Base-by-base conservation (phyloP, 257 asterid species). In the Striga asiatica region DNA sequence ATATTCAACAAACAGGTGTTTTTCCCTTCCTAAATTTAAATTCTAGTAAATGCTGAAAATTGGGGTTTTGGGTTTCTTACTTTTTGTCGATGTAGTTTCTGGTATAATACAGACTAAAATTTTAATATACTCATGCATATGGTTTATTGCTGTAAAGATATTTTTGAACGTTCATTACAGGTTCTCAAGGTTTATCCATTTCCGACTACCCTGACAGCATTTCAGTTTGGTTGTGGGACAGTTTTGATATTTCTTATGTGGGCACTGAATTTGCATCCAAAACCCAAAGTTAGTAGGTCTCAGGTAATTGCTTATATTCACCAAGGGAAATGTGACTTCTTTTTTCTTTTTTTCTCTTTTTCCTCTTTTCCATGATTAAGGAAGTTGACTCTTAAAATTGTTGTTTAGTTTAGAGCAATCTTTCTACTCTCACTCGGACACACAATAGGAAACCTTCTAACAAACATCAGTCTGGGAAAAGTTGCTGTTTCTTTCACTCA, bases 401-500 rank as follows among this genome's bases (percentile, higher is more conserved):
- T 20, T 60, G 69, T 14, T 27, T 73, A 89, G 97, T 71, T 85
- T 62, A 25, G 62, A 66, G 71, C 79, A 38, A 74, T 85, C 37
- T 75, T 65, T 47, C 59, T 67, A 17, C 81, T 89, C 22, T 87
- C 95, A 53, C 45, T 80, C 64, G 83, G 83, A 37, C 97, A 85
- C 79, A 74, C 95, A 32, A 14, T 70, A 58, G 95, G 97, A n/a
- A 89, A 89, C 60, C 82, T 89, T 47, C 66, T 89, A 54, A 89
- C 97, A 9, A 89, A 89, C 71, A 62, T 89, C 64, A 85, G 97
- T 63, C 74, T 89, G 1, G 97, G 97, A 60, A 85, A 58, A 68
- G 94, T 89, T 12, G 88, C 95, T 12, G 93, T 89, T 54, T 89
- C 97, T 0, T 89, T 89, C 79, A 89, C 97, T 50, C 97, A 89